Percentiles rank a stretch among this genome's conserved stretches.
These are phyloP conservation scores for Monosporozyma servazzii DNA, from an alignment of 805 yeast species.

Conservation along the genomic window DNA sequence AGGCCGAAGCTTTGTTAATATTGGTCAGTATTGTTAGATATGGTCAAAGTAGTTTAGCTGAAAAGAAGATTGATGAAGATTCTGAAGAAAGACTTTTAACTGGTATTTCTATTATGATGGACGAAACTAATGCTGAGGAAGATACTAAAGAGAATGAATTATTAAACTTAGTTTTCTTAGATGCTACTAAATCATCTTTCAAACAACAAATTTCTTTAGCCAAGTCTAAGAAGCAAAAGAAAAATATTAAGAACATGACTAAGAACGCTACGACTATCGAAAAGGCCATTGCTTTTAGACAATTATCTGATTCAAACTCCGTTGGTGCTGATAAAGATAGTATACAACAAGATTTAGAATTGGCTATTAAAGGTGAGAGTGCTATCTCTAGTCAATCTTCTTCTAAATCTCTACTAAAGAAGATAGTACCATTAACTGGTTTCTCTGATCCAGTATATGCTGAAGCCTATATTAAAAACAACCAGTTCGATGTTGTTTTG, in stretches of 20 bases:
- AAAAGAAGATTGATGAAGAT: slow-evolving; percentile 85
- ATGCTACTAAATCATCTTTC: slow-evolving; percentile 82
- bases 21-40: slow-evolving; percentile 87
- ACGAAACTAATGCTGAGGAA: slow-evolving; percentile 46
- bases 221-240: slow-evolving; percentile 48
- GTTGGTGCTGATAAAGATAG: slow-evolving; percentile 33
- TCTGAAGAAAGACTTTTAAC: slow-evolving; percentile 88
- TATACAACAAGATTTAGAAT: slow-evolving; percentile 49
- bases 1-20: slow-evolving; percentile 89
- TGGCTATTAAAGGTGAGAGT: slow-evolving; percentile 37
- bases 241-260: slow-evolving; percentile 47
- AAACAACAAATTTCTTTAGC: slow-evolving; percentile 54
- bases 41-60: slow-evolving; percentile 63
- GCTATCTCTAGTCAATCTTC: slow-evolving; percentile 45
- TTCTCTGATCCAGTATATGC: slow-evolving; percentile 97
- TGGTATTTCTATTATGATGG: slow-evolving; percentile 64
- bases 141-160: slow-evolving; percentile 33
- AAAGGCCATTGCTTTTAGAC: slow-evolving; percentile 70
- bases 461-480: slow-evolving; percentile 92
- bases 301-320: slow-evolving; percentile 45
- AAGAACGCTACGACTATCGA: slow-evolving; percentile 69
- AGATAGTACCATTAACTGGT: slow-evolving; percentile 92
- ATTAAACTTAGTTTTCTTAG: slow-evolving; percentile 63
- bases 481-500: slow-evolving; percentile 89
- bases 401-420: slow-evolving; percentile 69